phyloP scores from a whole-genome alignment of 805 yeast species.

The Danielia oregonensis region DNA sequence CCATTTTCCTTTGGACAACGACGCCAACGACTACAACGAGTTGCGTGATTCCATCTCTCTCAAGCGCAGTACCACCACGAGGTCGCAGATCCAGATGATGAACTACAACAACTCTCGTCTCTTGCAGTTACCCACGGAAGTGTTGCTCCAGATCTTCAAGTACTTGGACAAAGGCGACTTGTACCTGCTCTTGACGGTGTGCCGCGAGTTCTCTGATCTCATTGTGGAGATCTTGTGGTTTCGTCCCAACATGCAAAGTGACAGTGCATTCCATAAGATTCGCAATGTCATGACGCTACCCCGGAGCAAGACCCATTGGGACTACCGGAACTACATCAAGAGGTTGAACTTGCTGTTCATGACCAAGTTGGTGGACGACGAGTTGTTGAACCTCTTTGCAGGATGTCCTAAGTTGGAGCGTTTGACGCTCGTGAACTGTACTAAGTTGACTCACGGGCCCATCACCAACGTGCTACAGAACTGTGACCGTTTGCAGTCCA shows the following conservation, averaged over 20 bases:
- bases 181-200: slow-evolving; percentile 63
- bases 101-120: slow-evolving; percentile 35
- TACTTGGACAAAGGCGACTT: slow-evolving; percentile 60
- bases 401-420: slow-evolving; percentile 80
- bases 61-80: slow-evolving; percentile 19
- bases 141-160: slow-evolving; percentile 62
- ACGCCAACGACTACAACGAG: slow-evolving; percentile 31
- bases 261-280: slow-evolving; percentile 48
- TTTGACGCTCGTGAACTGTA: slow-evolving; percentile 79
- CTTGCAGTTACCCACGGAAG: slow-evolving; percentile 53
- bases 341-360: slow-evolving; percentile 78
- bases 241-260: slow-evolving; percentile 67
- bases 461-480: slow-evolving; percentile 58
- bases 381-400: slow-evolving; percentile 53
- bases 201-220: slow-evolving; percentile 75
- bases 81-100: slow-evolving; percentile 21
- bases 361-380: slow-evolving; percentile 63
- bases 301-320: slow-evolving; percentile 52
- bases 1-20: slow-evolving; percentile 26
- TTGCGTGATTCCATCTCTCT: slow-evolving; percentile 30
- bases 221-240: slow-evolving; percentile 83
- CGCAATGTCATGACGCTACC: slow-evolving; percentile 52
- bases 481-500: slow-evolving; percentile 73
- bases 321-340: slow-evolving; percentile 65
- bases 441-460: slow-evolving; percentile 56